Base-by-base conservation (phyloP, 1,139 yeast species). In the Taphrina flavorubra region DNA sequence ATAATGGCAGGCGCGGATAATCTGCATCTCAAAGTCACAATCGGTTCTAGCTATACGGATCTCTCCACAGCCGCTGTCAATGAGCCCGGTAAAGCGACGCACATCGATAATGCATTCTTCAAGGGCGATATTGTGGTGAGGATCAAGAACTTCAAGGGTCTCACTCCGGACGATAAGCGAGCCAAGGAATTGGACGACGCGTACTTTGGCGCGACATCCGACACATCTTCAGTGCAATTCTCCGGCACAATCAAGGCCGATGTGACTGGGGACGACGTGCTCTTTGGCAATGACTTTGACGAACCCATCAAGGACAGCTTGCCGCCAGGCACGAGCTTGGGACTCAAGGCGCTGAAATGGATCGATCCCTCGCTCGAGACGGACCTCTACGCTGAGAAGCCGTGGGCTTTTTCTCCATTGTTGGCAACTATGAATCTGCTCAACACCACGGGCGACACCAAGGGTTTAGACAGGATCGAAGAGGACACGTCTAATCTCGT, bases 331-430 rank as follows among this genome's bases (percentile, higher is more conserved):
- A 85, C 78, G 76, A 82, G 81, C 74, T 80, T 76, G 76, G 90
- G 88, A 73, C 82, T 79, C 68, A 74, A 75, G 53, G 70, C 81
- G n/a, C 80, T 82, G 75, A 78, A 78, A 66, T 73, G 77, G 73
- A 83, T 88, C 62, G 89, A 87, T 75, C 87, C 87, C 49, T 84
- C 44, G 85, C 86, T 13, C 42, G 84, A 81, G 68, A 90, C 88
- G 4, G 92, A 88, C 74, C 79, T 86, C 3, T 86, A 85, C 73
- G 78, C 79, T 51, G 90, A 87, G 65, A 81, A 82, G 74, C 94
- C 78, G 1, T 88, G 78, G 74, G 78, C 88, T 31, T 87, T 87
- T 72, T 90, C 91, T 0, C 71, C 71, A 2, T 49, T 69, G 16
- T 31, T 57, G 40, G 58, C 71, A 25, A 67, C 71, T 13, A 62